phyloP scores from a whole-genome alignment of 2,329 filamentous ascomycete species.

The Niveomyces coronatus region DNA sequence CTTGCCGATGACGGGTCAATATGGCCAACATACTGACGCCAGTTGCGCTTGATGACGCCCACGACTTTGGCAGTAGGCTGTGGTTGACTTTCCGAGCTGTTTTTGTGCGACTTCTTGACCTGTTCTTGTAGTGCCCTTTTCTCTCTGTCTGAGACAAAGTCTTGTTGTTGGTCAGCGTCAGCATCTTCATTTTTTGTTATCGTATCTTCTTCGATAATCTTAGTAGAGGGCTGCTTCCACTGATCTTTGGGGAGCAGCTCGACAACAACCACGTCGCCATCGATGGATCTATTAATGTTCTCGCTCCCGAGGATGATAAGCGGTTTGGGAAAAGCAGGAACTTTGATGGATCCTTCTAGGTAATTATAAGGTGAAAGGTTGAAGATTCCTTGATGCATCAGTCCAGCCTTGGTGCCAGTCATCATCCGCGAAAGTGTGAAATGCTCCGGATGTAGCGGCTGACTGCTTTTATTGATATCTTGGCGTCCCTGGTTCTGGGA shows the following conservation, averaged over 20 bases:
- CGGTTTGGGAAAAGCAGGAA: conserved; percentile 80
- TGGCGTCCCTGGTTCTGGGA: conserved; percentile 52
- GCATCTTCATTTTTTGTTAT: conserved; percentile 91
- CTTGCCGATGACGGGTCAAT: conserved; percentile 80
- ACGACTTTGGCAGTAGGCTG: conserved; percentile 91
- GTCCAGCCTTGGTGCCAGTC: conserved; percentile 81
- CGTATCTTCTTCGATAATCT: conserved; percentile 89
- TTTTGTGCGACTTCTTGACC: conserved; percentile 74
- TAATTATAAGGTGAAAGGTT: conserved; percentile 98
- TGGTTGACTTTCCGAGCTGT: conserved; percentile 62
- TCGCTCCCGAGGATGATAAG: conserved; percentile 84
- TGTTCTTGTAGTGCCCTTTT: conserved; percentile 81
- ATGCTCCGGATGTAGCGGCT: conserved; percentile 82
- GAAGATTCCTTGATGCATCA: conserved; percentile 89
- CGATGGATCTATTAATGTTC: conserved; percentile 89
- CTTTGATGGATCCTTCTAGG: conserved; percentile 83
- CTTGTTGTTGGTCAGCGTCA: conserved; percentile 65
- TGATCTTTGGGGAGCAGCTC: conserved; percentile 89
- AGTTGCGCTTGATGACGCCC: conserved; percentile 88
- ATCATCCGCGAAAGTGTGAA: conserved; percentile 84
- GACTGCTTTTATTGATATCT: conserved; percentile 48
- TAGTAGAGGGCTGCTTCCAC: conserved; percentile 93
- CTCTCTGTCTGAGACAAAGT: conserved; percentile 82
- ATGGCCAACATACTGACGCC: conserved; percentile 95
- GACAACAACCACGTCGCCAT: conserved; percentile 86